Base-by-base conservation (phyloP, 2,329 filamentous ascomycete genomes). In the Lasiodiplodia hormozganensis region DNA sequence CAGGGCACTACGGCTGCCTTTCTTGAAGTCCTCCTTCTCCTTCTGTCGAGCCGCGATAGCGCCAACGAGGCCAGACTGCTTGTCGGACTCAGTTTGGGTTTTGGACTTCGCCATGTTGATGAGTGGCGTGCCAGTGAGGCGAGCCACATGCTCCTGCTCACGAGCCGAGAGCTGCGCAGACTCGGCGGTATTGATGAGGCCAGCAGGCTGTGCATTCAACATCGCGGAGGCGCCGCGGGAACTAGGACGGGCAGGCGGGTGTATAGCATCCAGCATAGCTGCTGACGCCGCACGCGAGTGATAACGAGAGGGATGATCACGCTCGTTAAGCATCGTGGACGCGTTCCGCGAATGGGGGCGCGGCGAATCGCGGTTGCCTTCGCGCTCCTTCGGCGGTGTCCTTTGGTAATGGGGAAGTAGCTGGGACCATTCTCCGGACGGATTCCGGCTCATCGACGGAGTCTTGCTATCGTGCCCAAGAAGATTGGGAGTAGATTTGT, bases 71-170 rank as follows among this genome's bases (percentile, higher is more conserved):
- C 87, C 87, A 38, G 85, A 77, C 11, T 84, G 80, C 66, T 83
- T 82, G 53, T 82, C 80, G 69, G 74, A 73, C 58, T 78, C 73
- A 16, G 71, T 49, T 65, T 85, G 86, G 6, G 74, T 69, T 70
- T 83, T 82, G 62, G 84, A 84, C 12, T 66, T 58, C 4, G 86
- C 86, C 76, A 96, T 83, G 69, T 87, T 89, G 73, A 96, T 87
- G 62, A 97, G 83, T 0, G 94, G 92, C 0, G 89, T 89, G 0
- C 92, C 92, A 0, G 93, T 97, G 73, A 93, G 85, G 47, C 92
- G 88, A 11, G 94, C 92, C n/a, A 97, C 87, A 72, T 96, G 91
- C 79, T 96, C 93, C 77, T 96, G 94, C 78, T 97, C 94, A 18
- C 91, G 88, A 21, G 94, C 94, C 23, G 92, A 94, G n/a, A 97